A percentile compares a stretch with the other conserved stretches of the same genome.
These are phyloP conservation scores for Neurospora pannonica DNA, from an alignment of 495 filamentous ascomycete genomes.

Conservation along the genomic window DNA sequence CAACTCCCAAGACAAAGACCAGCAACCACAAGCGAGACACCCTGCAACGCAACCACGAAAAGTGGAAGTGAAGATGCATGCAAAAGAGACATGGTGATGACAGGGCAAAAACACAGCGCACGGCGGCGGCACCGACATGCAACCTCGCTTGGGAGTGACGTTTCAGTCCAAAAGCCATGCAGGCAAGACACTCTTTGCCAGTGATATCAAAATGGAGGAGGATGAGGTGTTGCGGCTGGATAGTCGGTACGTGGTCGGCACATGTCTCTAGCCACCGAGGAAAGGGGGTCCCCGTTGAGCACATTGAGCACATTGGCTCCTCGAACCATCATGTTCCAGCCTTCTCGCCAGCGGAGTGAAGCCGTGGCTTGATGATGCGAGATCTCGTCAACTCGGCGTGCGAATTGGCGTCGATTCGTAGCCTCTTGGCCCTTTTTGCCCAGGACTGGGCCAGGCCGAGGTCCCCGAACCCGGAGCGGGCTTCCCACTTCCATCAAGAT, in stretches of 20 bases:
- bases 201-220: background rate
- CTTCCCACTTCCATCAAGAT: background rate
- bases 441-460: background rate
- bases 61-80: background rate
- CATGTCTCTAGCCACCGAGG: background rate
- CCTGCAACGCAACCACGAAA: background rate
- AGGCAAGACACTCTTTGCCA: background rate
- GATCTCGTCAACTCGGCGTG: background rate
- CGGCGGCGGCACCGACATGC: background rate
- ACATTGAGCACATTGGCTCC: background rate
- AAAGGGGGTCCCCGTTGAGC: background rate
- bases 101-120: background rate
- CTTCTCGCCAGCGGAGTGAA: background rate
- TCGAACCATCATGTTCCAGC: background rate
- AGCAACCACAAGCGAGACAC: background rate
- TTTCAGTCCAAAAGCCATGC: background rate
- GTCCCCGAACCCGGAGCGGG: background rate
- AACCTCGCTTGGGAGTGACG: background rate
- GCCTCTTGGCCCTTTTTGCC: background rate
- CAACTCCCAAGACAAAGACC: background rate
- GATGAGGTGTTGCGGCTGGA: background rate
- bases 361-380: background rate
- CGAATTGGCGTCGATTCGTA: background rate
- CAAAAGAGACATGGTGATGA: background rate
- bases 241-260: background rate